Conservation (phyloP, 371 early-diverging fungal genomes). For the Mucor plumbeus region DNA sequence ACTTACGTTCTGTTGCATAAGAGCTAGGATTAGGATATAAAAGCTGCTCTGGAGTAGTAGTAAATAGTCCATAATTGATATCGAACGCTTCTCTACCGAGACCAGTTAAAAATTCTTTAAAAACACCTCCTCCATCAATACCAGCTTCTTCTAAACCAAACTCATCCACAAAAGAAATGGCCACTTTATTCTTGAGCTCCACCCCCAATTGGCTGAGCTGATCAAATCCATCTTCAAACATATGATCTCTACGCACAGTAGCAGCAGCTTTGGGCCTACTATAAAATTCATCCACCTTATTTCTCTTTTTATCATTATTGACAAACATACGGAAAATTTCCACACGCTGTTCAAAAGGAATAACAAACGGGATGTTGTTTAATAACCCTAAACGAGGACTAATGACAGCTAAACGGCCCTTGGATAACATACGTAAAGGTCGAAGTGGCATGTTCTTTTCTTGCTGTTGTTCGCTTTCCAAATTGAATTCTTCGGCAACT, state of each 20-base stretch:
- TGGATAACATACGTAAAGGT: slow-evolving; percentile 28
- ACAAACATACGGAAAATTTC: slow-evolving; percentile 84
- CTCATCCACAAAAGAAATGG: slow-evolving; percentile 86
- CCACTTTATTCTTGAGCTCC: slow-evolving; percentile 73
- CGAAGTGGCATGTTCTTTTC: slow-evolving; percentile 15
- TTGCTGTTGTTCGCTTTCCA: slow-evolving; percentile 33
- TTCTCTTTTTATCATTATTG: slow-evolving; percentile 63
- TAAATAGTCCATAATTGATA: slow-evolving; percentile 78
- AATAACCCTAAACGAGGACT: slow-evolving; percentile 78
- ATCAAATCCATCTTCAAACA: slow-evolving; percentile 90
- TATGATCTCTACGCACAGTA: slow-evolving; percentile 72
- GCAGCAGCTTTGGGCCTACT: slow-evolving; percentile 30
- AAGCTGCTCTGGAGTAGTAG: slow-evolving; percentile 73
- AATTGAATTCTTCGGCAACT: slow-evolving; percentile 61
- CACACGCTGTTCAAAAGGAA: slow-evolving; percentile 89
- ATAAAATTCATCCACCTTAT: slow-evolving; percentile 28
- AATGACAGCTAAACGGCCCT: slow-evolving; percentile 48
- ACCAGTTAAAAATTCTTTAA: slow-evolving; percentile 82
- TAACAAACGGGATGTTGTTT: slow-evolving; percentile 86
- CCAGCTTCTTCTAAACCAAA: slow-evolving; percentile 91
- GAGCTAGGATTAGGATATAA: slow-evolving; percentile 82
- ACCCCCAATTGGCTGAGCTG: slow-evolving; percentile 65
- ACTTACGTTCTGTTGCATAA: slow-evolving; percentile 59
- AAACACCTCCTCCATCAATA: slow-evolving; percentile 91
- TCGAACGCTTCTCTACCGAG: slow-evolving; percentile 86